Evolutionary conservation across 1,284 basidiomycete species (phyloP).

Genomic region (Ustilago xerochloae): DNA sequence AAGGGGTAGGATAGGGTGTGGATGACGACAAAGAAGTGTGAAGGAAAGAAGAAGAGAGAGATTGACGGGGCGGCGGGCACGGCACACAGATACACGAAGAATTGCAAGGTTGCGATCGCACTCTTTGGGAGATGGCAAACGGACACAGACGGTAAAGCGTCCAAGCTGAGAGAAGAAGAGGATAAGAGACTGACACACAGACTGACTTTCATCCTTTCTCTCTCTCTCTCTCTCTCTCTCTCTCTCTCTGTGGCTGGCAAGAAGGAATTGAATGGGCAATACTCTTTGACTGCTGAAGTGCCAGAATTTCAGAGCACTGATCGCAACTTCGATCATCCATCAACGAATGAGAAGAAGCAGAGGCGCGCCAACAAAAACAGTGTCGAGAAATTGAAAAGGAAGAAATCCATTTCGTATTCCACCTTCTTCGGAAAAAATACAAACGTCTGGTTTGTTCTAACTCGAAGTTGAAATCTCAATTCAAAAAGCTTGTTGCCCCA

Average conservation of each 20-base stretch:
- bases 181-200: not conserved
- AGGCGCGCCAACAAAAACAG: not conserved
- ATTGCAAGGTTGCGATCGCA: constrained; percentile 19
- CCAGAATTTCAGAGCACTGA: too few relatives aligned
- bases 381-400: too few relatives aligned
- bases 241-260: too few relatives aligned
- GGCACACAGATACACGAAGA: constrained; percentile 12
- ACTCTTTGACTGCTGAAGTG: too few relatives aligned
- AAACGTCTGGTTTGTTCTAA: too few relatives aligned
- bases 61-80: not conserved
- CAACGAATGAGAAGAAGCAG: not conserved
- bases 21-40: constrained; percentile 33
- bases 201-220: not conserved
- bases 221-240: too few relatives aligned
- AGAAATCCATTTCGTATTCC: too few relatives aligned
- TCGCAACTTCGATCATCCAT: not conserved
- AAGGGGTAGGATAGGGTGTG: constrained; percentile 16
- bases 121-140: constrained; percentile 1
- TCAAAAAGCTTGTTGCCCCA: too few relatives aligned
- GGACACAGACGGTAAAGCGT: not conserved
- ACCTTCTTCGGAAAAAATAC: too few relatives aligned
- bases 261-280: too few relatives aligned
- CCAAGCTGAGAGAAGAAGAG: not conserved
- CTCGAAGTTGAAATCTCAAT: too few relatives aligned
- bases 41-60: constrained; percentile 20